A percentile compares a stretch with the other conserved stretches of the same genome.
Evolutionary conservation across 176 grass and related monocot species (phyloP).

Genomic region (Aegilops tauschii): DNA sequence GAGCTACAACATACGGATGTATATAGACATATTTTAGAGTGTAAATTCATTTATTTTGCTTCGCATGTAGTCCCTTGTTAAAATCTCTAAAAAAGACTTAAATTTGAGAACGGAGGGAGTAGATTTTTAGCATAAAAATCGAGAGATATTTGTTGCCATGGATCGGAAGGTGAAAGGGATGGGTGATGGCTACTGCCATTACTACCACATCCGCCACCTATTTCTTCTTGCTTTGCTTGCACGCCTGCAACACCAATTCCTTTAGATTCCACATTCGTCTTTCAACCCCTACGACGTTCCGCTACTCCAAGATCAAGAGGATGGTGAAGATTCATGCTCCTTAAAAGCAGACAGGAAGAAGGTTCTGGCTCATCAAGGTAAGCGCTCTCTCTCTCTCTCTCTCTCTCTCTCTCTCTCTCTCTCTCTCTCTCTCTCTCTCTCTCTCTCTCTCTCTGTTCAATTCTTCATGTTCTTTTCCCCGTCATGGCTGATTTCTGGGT

Average conservation of each 20-base stretch:
- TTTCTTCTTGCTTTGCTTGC: not conserved
- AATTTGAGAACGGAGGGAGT: too few species aligned
- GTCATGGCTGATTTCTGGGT: not conserved
- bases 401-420: too few species aligned
- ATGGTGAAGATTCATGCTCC: not conserved
- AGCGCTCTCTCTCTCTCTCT: not conserved
- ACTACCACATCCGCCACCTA: not conserved
- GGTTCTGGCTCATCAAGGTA: not conserved
- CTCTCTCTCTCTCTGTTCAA: too few species aligned
- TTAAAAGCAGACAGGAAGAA: not conserved
- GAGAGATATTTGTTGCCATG: slow-evolving; percentile 4
- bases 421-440: not conserved
- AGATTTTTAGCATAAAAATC: not conserved
- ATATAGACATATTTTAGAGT: too few species aligned
- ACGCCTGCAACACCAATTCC: not conserved
- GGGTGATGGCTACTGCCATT: not conserved
- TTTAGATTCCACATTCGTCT: not conserved
- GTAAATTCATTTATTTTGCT: too few species aligned
- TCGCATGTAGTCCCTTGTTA: too few species aligned
- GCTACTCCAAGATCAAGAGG: not conserved
- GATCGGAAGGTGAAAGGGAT: slow-evolving; percentile 11
- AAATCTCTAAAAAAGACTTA: too few species aligned
- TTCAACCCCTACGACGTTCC: not conserved
- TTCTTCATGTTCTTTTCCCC: not conserved
- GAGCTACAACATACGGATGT: too few species aligned